phyloP scores from a whole-genome alignment of 805 yeast species.

The Zygoascus biomembranicola region DNA sequence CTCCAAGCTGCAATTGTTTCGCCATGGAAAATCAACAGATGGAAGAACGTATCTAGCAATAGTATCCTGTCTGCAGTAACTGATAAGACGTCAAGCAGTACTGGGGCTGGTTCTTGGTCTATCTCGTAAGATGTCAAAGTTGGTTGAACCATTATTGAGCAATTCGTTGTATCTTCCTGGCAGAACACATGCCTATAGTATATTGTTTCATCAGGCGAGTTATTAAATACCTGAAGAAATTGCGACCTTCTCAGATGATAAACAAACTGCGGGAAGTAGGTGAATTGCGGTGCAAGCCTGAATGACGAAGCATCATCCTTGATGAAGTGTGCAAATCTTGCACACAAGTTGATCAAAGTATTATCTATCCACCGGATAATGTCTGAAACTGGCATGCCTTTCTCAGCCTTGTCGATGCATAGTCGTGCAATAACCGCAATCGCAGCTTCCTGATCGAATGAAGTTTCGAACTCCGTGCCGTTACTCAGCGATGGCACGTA shows the following conservation, averaged over 20 bases:
- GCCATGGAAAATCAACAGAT: slow-evolving; percentile 86
- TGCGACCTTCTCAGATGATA: slow-evolving; percentile 90
- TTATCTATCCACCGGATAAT: slow-evolving; percentile 88
- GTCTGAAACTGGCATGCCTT: slow-evolving; percentile 77
- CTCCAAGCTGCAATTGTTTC: slow-evolving; percentile 90
- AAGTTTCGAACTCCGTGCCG: slow-evolving; percentile 38
- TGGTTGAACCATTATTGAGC: slow-evolving; percentile 94
- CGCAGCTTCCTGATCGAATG: slow-evolving; percentile 96
- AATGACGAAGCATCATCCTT: slow-evolving; percentile 74
- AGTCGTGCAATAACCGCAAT: slow-evolving; percentile 81
- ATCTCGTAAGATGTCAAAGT: slow-evolving; percentile 76
- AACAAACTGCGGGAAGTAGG: slow-evolving; percentile 87
- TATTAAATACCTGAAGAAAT: slow-evolving; percentile 85
- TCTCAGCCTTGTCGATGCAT: slow-evolving; percentile 64
- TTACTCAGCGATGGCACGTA: slow-evolving; percentile 24
- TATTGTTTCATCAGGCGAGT: slow-evolving; percentile 95
- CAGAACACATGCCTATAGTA: slow-evolving; percentile 83
- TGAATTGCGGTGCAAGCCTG: slow-evolving; percentile 67
- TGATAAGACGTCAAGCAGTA: slow-evolving; percentile 80
- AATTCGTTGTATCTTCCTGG: slow-evolving; percentile 81
- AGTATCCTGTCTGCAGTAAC: slow-evolving; percentile 76
- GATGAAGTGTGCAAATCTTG: slow-evolving; percentile 77
- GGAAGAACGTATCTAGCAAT: slow-evolving; percentile 87
- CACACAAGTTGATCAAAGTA: slow-evolving; percentile 72
- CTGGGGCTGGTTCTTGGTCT: slow-evolving; percentile 74